Evolutionary conservation across 169 alveolate genomes (phyloP), one percentile per base, ranked within the genome.

Genomic region (Cryptosporidium viatorum): DNA sequence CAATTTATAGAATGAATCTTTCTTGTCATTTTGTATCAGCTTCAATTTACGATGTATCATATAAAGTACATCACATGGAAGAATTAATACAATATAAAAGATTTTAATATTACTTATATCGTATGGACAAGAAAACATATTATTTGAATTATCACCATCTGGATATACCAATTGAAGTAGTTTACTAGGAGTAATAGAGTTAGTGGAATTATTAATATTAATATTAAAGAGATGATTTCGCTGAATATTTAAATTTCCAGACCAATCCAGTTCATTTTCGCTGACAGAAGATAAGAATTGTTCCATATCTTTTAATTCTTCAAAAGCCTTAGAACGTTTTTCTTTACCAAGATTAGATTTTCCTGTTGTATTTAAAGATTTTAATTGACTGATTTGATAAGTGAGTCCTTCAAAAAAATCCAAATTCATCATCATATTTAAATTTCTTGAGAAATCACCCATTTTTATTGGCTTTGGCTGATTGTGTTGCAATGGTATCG

Each of bases 81-180:
- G 50, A 23, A 80, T 65, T 18, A 80, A 14, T 8, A 60, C 74
- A 1, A 80, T 60, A 43, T 80, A 80, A 43, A 62, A 59, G 21
- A 80, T 31, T 65, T 80, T 80, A 3, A 80, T 26, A 65, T 80
- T 80, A 12, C 48, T 33, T 33, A 80, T 80, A 26, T 80, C 89
- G 18, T 80, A 80, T 18, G 89, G 89, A 39, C 89, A 80, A n/a
- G 86, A 73, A 73, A 73, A 73, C 75, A 59, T 80, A 59, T 62
- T 80, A 5, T 69, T 33, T 29, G 52, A 52, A 62, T 41, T 59
- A 7, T 62, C 39, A 9, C 14, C 68, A 2, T 59, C 73, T 18
- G 89, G 89, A 65, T 80, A 80, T 10, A 80, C 89, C 50, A 80
- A n/a, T 39, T 62, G 89, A 3, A 80, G 29, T 23, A 80, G 31